Conservation (phyloP, 2,329 filamentous ascomycete genomes). For the Xylaria sp. region DNA sequence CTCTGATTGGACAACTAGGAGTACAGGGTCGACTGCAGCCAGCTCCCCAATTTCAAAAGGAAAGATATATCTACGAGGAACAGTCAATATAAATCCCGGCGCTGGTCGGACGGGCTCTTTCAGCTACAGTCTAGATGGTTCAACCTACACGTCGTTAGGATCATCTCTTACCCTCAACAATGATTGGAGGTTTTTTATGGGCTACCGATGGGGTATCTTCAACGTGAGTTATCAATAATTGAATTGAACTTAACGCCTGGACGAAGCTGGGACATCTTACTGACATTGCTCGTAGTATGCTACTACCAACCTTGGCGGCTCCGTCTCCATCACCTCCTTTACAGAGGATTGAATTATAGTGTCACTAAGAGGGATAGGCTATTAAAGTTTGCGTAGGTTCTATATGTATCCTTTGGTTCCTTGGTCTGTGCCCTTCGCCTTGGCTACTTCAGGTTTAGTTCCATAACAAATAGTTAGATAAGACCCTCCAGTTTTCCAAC, state of each 20-base stretch:
- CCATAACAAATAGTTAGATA: too few relatives aligned
- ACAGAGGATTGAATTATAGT: conserved; percentile 11
- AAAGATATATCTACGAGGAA: conserved; percentile 47
- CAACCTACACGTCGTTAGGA: conserved; percentile 44
- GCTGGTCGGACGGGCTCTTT: conserved; percentile 42
- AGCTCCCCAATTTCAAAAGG: conserved; percentile 36
- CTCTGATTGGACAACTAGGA: conserved; percentile 39
- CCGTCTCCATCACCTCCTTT: conserved; percentile 36
- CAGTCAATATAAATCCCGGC: conserved; percentile 43
- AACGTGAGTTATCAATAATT: conserved; percentile 38
- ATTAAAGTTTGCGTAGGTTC: too few relatives aligned
- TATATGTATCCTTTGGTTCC: too few relatives aligned
- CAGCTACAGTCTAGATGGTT: conserved; percentile 52
- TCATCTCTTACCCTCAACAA: conserved; percentile 45
- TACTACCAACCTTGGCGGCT: conserved; percentile 50
- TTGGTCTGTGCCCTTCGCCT: too few relatives aligned
- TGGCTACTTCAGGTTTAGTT: too few relatives aligned
- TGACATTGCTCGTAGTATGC: conserved; percentile 41
- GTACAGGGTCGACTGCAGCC: conserved; percentile 41
- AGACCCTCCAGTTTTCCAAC: too few relatives aligned
- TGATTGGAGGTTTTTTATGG: conserved; percentile 55
- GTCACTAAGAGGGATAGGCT: too few relatives aligned
- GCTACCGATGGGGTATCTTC: conserved; percentile 56
- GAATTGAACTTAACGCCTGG: not conserved
- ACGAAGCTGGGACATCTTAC: not conserved